Evolutionary conservation across 2,329 filamentous ascomycete species (phyloP), one percentile per base, ranked within the genome.

Genomic region (Lasiodiplodia sp.): DNA sequence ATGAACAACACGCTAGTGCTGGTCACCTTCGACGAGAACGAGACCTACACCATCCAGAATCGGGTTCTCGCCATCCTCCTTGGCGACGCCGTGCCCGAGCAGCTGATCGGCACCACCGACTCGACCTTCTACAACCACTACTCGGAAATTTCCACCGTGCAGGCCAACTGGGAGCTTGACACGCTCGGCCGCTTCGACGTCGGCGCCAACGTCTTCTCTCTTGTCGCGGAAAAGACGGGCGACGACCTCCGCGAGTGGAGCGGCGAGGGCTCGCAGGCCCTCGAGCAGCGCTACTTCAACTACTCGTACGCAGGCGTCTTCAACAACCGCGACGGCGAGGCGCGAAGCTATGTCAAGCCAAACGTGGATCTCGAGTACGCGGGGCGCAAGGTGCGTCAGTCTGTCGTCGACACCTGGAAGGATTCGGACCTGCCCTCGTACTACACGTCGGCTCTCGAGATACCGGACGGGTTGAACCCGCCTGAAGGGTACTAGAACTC

Each of bases 1-100:
- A 91, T 90, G 87, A 82, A 91, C 62, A 88, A 91, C 75, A 94
- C 91, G 0, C 85, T 96, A 1, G 86, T 96, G 11, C 82, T 95
- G 5, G 79, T 96, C 69, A 94, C 86, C 2, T 96, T 93, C 75
- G 93, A 96, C 71, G 93, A 96, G 81, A 92, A 89, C 77, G 87
- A 90, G 73, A 88, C 86, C 11, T 93, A 94, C 79, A 78, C 83
- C 6, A 80, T 83, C 31, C 86, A 87, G 73, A 96, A 96, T 85
- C 84, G 85, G 51, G 86, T 96, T 65, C 86, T 92, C 69, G 87
- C 83, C 71, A 85, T 96, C 71, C 85, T 96, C 0, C 82, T 96
- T 3, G 93, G 92, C 18, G 92, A 92, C 69, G 90, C 89, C n/a
- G 80, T 96, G 2, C 91, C 91, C 12, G 65, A 82, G 4, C 65